Base-by-base conservation (phyloP, 495 filamentous ascomycete species). In the Staphylotrichum longicolle region DNA sequence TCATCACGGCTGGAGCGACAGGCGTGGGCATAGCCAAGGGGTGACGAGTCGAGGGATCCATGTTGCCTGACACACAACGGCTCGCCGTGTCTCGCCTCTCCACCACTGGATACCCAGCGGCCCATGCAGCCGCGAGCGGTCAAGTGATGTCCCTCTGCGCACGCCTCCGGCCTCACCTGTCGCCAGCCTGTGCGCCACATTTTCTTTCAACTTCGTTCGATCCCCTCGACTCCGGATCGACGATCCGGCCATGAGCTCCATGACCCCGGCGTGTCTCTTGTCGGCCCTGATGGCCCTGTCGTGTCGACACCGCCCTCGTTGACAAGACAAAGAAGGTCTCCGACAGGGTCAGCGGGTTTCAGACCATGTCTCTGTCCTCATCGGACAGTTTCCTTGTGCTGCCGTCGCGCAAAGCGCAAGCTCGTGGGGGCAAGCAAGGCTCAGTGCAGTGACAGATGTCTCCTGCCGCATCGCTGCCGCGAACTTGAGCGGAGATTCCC, bases 361-460 rank as follows among this genome's bases (percentile, higher is more conserved):
- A 53, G 40, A 63, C 54, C 37, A 41, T 54, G 46, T 50, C 41
- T 66, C 69, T 75, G 67, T 69, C 65, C 72, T 64, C 62, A 58
- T 70, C 68, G 61, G 67, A 65, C 62, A 68, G 60, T 74, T 68
- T 72, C 62, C 50, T 40, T 61, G 63, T 73, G 63, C 63, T 72
- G 61, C 63, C 45, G 65, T 74, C 70, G 68, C 69, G 71, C 67
- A 64, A 64, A 65, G 54, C 45, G 66, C 58, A 63, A 50, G 63
- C 70, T 72, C 69, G 68, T 67, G 68, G 67, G 52, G 64, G 66
- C 55, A 68, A 72, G 66, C 61, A 69, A 71, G 65, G 69, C 63
- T 66, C 63, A 58, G 66, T 66, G 56, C 67, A 70, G 70, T 73
- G 70, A 70, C 69, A 72, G 70, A 68, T 75, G 71, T 68, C 69